Percentiles rank a stretch among this genome's conserved stretches.
Evolutionary conservation across 805 yeast genomes (phyloP).

Genomic region (Barnettozyma populi): DNA sequence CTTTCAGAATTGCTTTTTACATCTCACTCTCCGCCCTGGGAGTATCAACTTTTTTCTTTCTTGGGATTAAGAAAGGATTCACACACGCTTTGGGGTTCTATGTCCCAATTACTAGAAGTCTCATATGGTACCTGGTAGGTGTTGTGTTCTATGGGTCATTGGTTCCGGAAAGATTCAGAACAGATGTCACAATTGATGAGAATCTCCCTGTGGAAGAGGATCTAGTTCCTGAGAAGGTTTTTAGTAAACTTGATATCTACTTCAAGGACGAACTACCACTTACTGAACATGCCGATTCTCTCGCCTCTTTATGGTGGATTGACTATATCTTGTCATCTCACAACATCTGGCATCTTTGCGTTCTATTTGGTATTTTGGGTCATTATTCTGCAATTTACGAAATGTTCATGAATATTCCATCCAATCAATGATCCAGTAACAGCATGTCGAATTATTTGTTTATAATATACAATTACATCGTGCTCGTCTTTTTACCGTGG

Average conservation of each 20-base stretch:
- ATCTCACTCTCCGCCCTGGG: slow-evolving; percentile 76
- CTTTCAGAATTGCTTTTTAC: slow-evolving; percentile 74
- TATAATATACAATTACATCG: neutral
- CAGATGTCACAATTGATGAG: slow-evolving; percentile 55
- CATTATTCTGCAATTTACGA: slow-evolving; percentile 77
- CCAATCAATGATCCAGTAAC: slow-evolving; percentile 10
- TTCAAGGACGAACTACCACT: slow-evolving; percentile 37
- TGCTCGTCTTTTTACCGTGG: neutral
- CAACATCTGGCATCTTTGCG: slow-evolving; percentile 91
- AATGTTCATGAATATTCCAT: slow-evolving; percentile 48
- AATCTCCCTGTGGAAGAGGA: slow-evolving; percentile 32
- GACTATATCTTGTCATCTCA: slow-evolving; percentile 75
- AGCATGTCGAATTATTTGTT: neutral
- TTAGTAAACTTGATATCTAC: slow-evolving; percentile 30
- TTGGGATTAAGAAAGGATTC: slow-evolving; percentile 52
- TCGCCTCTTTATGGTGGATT: slow-evolving; percentile 75
- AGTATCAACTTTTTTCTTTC: slow-evolving; percentile 52
- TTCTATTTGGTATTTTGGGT: slow-evolving; percentile 81
- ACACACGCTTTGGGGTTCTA: slow-evolving; percentile 47
- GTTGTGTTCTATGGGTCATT: slow-evolving; percentile 83
- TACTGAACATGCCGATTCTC: slow-evolving; percentile 29
- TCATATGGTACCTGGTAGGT: slow-evolving; percentile 73
- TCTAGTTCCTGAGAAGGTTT: slow-evolving; percentile 27
- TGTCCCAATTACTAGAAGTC: slow-evolving; percentile 64
- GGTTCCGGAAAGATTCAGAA: slow-evolving; percentile 84